Conservation (phyloP, 1,139 yeast genomes). For the Pichia sp. region DNA sequence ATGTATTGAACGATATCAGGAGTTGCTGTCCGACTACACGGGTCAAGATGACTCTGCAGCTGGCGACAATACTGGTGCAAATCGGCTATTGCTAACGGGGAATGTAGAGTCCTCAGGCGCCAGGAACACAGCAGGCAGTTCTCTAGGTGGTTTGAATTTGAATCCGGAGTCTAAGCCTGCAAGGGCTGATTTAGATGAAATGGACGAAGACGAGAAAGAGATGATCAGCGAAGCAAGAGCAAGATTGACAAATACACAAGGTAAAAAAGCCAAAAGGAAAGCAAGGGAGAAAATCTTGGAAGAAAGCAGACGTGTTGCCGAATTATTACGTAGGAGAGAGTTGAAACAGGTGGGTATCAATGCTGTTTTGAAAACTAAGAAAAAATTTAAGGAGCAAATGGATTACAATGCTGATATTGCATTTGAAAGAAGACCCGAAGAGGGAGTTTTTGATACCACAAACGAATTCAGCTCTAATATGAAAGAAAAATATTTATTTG, state of each 20-base stretch:
- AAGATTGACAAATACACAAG: constrained; percentile 86
- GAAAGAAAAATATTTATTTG: constrained; percentile 40
- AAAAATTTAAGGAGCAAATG: constrained; percentile 49
- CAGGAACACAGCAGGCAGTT: constrained; percentile 44
- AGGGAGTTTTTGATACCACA: constrained; percentile 64
- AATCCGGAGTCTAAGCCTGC: constrained; percentile 83
- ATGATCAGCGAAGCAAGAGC: constrained; percentile 94
- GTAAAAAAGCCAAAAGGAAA: constrained; percentile 90
- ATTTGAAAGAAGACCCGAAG: constrained; percentile 67
- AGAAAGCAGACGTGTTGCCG: constrained; percentile 57
- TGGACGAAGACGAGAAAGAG: constrained; percentile 86
- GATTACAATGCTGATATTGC: constrained; percentile 84
- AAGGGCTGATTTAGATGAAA: constrained; percentile 68
- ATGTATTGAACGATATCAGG: constrained; percentile 84
- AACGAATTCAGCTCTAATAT: constrained; percentile 49
- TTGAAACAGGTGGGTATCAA: constrained; percentile 81
- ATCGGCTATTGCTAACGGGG: constrained; percentile 24
- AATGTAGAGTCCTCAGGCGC: constrained; percentile 14
- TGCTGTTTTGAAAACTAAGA: constrained; percentile 49
- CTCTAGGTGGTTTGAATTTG: constrained; percentile 54
- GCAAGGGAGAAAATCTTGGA: constrained; percentile 72
- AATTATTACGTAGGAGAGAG: constrained; percentile 78
- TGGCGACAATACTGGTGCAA: constrained; percentile 21
- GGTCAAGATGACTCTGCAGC: constrained; percentile 27
- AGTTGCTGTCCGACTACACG: constrained; percentile 49